Percentiles rank a stretch among this genome's conserved stretches.
These are phyloP conservation scores for Ceratocystis harringtonii DNA, from an alignment of 2,329 filamentous ascomycete genomes.

Conservation along the genomic window DNA sequence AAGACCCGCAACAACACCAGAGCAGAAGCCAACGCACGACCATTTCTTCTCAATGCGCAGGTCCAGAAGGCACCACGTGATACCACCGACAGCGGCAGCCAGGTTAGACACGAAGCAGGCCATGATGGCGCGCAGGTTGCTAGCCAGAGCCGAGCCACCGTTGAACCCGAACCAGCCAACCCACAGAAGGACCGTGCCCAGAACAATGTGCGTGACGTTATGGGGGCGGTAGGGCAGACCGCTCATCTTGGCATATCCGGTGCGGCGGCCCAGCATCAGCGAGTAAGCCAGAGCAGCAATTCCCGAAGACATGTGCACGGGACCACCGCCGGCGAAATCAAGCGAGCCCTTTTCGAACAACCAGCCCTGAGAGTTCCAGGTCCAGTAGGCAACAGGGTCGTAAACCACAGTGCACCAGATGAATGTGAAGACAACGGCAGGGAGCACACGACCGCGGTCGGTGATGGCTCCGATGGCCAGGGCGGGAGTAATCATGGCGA, in stretches of 20 bases:
- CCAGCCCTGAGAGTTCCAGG: constrained; percentile 63
- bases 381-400: constrained; percentile 61
- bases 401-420: constrained; percentile 59
- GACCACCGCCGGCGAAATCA: constrained; percentile 62
- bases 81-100: constrained; percentile 63
- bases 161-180: constrained; percentile 97
- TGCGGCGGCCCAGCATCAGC: constrained; percentile 56
- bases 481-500: constrained; percentile 61
- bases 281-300: constrained; percentile 59
- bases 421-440: constrained; percentile 52
- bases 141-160: constrained; percentile 63
- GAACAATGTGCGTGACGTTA: constrained; percentile 58
- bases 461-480: constrained; percentile 46
- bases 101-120: constrained; percentile 80
- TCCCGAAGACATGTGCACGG: constrained; percentile 60
- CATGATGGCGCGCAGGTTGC: constrained; percentile 80
- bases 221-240: constrained; percentile 54
- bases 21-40: constrained; percentile 89
- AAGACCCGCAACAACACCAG: constrained; percentile 70
- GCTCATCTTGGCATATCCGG: constrained; percentile 44
- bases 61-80: constrained; percentile 75
- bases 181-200: constrained; percentile 68
- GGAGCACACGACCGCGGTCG: constrained; percentile 46
- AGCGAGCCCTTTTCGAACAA: constrained; percentile 52
- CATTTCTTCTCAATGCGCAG: constrained; percentile 87